Evolutionary conservation across 306 rosid genomes (phyloP).

Genomic region (Arachis stenosperma): DNA sequence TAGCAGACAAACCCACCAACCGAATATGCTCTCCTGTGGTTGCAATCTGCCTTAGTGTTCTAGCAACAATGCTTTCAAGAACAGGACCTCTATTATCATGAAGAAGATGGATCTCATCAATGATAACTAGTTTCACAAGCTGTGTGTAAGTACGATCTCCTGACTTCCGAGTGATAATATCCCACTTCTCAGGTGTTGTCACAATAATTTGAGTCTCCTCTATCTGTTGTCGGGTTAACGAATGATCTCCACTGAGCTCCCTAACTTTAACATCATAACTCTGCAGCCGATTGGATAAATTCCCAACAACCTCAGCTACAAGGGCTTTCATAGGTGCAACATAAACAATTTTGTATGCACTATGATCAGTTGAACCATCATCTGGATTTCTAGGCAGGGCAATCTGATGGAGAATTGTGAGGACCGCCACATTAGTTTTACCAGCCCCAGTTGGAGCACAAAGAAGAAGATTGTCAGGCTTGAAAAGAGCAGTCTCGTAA

Average conservation of each 20-base stretch:
- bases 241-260: conserved; percentile 96
- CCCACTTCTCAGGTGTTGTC: conserved; percentile 99
- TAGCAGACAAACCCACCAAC: conserved; percentile 93
- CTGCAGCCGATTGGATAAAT: conserved; percentile 90
- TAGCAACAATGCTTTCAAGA: conserved; percentile 94
- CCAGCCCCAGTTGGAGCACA: conserved; percentile 99
- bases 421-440: conserved; percentile 96
- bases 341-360: conserved; percentile 83
- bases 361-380: conserved; percentile 70
- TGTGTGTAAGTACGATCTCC: conserved; percentile 97
- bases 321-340: conserved; percentile 99
- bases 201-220: conserved; percentile 97
- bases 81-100: conserved; percentile 99
- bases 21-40: conserved; percentile 90
- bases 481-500: conserved; percentile 80
- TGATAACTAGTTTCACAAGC: conserved; percentile 85
- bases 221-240: conserved; percentile 87
- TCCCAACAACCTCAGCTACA: conserved; percentile 96
- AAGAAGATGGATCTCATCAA: conserved; percentile 97
- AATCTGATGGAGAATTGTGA: conserved; percentile 90
- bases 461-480: conserved; percentile 69
- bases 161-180: conserved; percentile 90
- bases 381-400: conserved; percentile 74
- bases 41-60: conserved; percentile 97
- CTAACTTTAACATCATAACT: conserved; percentile 79